Base-by-base conservation (phyloP, 441 rosid species). In the Capsella rubella region DNA sequence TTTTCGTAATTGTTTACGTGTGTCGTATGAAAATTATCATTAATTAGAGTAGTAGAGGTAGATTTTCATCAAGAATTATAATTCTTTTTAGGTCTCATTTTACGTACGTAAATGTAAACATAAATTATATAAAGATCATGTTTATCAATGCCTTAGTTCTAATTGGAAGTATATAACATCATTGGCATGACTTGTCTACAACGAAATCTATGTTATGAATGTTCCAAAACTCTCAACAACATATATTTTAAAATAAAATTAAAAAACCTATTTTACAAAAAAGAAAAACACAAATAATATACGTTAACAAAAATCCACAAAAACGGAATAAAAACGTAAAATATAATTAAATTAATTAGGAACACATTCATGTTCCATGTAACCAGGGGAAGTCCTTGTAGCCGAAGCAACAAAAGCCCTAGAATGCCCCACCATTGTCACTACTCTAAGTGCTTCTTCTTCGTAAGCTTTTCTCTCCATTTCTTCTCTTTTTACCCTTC, bases 381-480 rank as follows among this genome's bases (percentile, higher is more conserved):
- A 71, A 71, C 64, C 52, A 10, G 97, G 99, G 67, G 76, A n/a
- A 18, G 97, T 92, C 63, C 96, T 75, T 49, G 95, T 88, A 53
- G 79, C 86, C 8, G 89, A 55, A 29, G 97, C 95, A 1, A 82
- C 85, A 4, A 89, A 91, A 72, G 86, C 89, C 59, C 94, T 88
- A 47, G 91, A 78, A 80, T 90, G 97, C 11, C 94, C 97, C 42
- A 90, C 97, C 97, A 95, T 92, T 43, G 99, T 81, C 40, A 95
- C 95, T 49, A 95, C 77, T 79, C 93, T 95, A 25, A 90, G 72
- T 50, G 97, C 99, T 79, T 95, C 97, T 80, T 92, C 99, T 82
- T 95, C 97, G 47, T 90, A 95, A 7, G 92, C 93, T 77, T 91
- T 90, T 79, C 97, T 83, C 79, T 87, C 96, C 88, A 89, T 74